Evolutionary conservation across 768 basidiomycete species (phyloP).

Genomic region (Boletus rubescentipes): DNA sequence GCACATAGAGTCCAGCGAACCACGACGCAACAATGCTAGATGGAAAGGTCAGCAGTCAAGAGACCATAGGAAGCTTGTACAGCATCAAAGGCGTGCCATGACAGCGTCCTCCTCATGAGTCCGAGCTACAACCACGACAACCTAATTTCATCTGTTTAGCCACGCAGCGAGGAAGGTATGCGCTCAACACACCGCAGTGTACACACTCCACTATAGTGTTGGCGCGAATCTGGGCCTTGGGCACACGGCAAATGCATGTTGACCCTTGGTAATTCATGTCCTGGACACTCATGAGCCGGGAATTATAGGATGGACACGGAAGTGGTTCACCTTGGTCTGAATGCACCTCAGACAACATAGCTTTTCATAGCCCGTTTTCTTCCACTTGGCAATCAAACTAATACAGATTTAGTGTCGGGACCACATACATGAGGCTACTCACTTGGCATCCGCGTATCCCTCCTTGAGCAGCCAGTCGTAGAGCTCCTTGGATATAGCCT

Average conservation of each 20-base stretch:
- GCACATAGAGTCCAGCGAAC: background rate
- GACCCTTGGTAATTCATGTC: constrained; percentile 99
- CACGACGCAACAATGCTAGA: background rate
- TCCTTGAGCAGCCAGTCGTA: constrained; percentile 99
- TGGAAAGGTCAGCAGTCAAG: background rate
- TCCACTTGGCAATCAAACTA: constrained; percentile 98
- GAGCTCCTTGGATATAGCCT: constrained; percentile 87
- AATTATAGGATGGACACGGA: constrained; percentile 2
- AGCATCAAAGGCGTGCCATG: background rate
- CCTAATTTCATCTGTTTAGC: constrained; percentile 45
- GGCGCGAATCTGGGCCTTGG: constrained; percentile 86
- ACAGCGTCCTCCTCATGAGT: constrained; percentile 49
- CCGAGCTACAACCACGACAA: constrained; percentile 89
- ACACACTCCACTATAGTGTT: constrained; percentile 96
- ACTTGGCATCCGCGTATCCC: constrained; percentile 97
- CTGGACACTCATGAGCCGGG: constrained; percentile 38
- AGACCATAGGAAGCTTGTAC: background rate
- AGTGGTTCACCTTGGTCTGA: constrained; percentile 70
- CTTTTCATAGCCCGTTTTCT: constrained; percentile 98
- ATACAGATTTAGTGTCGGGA: constrained; percentile 3
- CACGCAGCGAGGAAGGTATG: background rate
- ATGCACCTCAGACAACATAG: constrained; percentile 96
- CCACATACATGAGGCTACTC: constrained; percentile 33
- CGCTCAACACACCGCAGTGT: constrained; percentile 78
- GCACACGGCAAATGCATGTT: constrained; percentile 96